Base-by-base conservation (phyloP, 2,329 filamentous ascomycete genomes). In the Xylaria sp. region DNA sequence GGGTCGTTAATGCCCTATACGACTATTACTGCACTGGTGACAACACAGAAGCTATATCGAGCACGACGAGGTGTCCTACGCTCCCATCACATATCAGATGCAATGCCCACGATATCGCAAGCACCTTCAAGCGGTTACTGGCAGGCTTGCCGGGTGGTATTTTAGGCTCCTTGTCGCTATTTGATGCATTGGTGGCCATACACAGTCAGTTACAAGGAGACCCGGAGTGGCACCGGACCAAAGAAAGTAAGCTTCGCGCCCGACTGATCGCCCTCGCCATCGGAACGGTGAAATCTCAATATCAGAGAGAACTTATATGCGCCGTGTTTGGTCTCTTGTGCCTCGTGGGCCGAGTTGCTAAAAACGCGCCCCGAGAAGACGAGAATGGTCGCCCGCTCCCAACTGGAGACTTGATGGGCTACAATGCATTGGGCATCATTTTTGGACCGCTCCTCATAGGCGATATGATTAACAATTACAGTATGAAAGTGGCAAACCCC, bases 201-300 rank as follows among this genome's bases (percentile, higher is more conserved):
- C 83, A 89, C 66, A 86, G 82, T 20, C 86, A 89, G 65, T 78
- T 90, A 11, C 80, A 84, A 64, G 80, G 82, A 0, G 84, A 85
- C 51, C 82, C 84, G 0, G 87, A 89, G 67, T 79, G 84, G 59
- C 83, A 82, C 56, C 80, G 82, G 64, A 87, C 86, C 0, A 88
- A 87, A 71, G 83, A 87, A 67, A 86, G 80, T 42, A 87, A 85
- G 70, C 79, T 89, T 15, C 84, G 87, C n/a, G 88, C 89, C 7
- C 83, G 88, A n/a, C 82, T 92, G 3, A 89, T 92, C 69, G 89
- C 89, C 1, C 79, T 92, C 40, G 88, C 88, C 7, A 83, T 92
- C 49, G 83, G 83, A 1, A 87, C 87, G 0, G 79, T 90, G n/a
- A 81, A 82, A 63, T 90, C 88, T 0, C 84, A 84, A 62, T 88